Evolutionary conservation across 192 early-diverging fungal genomes (phyloP).

Genomic region (Backusella liffmaniae): DNA sequence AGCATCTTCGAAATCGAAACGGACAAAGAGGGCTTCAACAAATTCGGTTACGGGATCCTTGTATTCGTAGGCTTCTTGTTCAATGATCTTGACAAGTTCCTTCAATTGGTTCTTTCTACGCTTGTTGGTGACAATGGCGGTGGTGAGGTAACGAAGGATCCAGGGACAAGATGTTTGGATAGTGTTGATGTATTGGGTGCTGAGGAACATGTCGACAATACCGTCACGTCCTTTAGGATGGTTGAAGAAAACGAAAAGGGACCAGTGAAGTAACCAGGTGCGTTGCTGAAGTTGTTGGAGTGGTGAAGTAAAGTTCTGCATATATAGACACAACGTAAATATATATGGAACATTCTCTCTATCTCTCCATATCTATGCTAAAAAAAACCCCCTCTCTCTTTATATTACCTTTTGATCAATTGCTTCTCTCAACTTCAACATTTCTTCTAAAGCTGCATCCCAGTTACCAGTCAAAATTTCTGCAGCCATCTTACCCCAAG

Average conservation of each 20-base stretch:
- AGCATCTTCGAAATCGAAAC: constrained; percentile 94
- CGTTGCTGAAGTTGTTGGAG: constrained; percentile 92
- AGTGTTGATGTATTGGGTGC: constrained; percentile 92
- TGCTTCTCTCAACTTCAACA: constrained; percentile 80
- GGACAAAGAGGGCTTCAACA: constrained; percentile 86
- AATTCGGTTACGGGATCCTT: constrained; percentile 94
- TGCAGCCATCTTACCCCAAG: constrained; percentile 97
- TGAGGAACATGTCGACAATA: constrained; percentile 91
- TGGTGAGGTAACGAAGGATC: constrained; percentile 93
- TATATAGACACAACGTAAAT: neutral
- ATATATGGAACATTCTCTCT: neutral
- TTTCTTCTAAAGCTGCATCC: constrained; percentile 90
- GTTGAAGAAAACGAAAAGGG: constrained; percentile 98
- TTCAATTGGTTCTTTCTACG: constrained; percentile 81
- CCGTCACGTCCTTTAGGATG: constrained; percentile 95
- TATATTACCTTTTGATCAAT: constrained; percentile 77
- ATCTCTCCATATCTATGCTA: neutral
- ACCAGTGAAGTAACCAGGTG: constrained; percentile 95
- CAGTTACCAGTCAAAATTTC: constrained; percentile 95
- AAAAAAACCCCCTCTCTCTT: neutral
- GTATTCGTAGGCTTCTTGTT: constrained; percentile 84
- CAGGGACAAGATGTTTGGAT: constrained; percentile 97
- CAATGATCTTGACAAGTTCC: constrained; percentile 85
- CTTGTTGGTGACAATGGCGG: constrained; percentile 90
- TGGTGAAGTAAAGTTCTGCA: constrained; percentile 65